These are phyloP conservation scores for Gossypium gossypioides DNA, from an alignment of 441 rosid species.

Conservation along the genomic window DNA sequence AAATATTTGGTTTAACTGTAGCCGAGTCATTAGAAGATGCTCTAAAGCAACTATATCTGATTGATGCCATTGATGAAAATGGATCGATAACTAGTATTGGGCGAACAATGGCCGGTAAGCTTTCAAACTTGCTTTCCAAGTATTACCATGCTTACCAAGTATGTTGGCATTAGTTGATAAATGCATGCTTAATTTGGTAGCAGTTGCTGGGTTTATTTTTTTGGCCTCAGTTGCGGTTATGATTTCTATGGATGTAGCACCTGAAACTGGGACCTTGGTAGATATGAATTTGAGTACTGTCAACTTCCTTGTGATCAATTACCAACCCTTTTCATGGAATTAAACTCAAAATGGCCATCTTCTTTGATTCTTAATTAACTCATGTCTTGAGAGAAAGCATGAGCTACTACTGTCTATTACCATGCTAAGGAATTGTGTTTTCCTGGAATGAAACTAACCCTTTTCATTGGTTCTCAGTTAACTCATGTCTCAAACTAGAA, in stretches of 20 bases:
- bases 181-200: background rate
- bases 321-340: background rate
- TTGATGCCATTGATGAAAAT: constrained; percentile 83
- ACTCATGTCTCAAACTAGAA: background rate
- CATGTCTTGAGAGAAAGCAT: background rate
- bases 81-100: constrained; percentile 82
- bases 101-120: constrained; percentile 78
- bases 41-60: constrained; percentile 74
- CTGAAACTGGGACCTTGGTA: background rate
- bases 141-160: constrained; percentile 2
- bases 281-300: background rate
- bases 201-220: background rate
- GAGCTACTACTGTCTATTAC: background rate
- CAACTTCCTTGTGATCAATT: background rate
- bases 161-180: background rate
- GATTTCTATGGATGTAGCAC: background rate
- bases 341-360: background rate
- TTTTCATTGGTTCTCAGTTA: background rate
- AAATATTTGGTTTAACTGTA: constrained; percentile 34
- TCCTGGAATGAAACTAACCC: background rate
- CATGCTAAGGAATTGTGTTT: background rate
- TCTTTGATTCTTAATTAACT: background rate
- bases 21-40: constrained; percentile 86
- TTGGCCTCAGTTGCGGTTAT: background rate
- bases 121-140: constrained; percentile 11